phyloP scores from a whole-genome alignment of 352 stramenopile species.

The Phytophthora ramorum region DNA sequence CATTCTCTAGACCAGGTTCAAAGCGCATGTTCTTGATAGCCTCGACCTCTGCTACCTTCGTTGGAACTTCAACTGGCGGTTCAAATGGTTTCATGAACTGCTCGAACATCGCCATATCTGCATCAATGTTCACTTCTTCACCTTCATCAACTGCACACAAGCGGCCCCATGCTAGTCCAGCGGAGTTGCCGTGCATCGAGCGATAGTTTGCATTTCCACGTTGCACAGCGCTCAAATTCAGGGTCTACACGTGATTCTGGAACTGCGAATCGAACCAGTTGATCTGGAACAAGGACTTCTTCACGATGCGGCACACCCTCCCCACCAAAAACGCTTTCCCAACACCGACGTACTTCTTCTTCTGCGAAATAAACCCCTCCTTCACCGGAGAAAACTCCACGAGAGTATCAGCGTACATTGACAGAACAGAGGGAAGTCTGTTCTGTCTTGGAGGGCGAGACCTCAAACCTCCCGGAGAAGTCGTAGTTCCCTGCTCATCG shows the following conservation, averaged over 20 bases:
- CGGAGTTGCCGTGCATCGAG: slow-evolving; percentile 3
- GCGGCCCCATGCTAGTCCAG: not conserved
- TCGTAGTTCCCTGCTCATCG: no score
- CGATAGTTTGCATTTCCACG: slow-evolving; percentile 10
- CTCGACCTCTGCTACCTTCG: not conserved
- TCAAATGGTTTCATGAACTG: not conserved
- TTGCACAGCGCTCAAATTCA: not conserved
- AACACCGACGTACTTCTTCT: slow-evolving; percentile 1
- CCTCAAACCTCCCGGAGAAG: no score
- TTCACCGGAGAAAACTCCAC: slow-evolving; percentile 11
- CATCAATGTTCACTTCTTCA: slow-evolving; percentile 3
- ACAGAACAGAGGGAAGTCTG: not conserved
- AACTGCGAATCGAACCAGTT: slow-evolving; percentile 14
- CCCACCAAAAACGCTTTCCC: slow-evolving; percentile 5
- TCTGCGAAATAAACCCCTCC: not conserved
- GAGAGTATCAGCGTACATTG: slow-evolving; percentile 12
- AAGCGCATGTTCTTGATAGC: slow-evolving; percentile 16
- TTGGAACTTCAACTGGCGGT: not conserved
- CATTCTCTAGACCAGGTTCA: not conserved
- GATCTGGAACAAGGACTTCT: slow-evolving; percentile 9
- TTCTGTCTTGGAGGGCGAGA: no score
- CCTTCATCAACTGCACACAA: slow-evolving; percentile 11
- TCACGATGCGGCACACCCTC: slow-evolving; percentile 3
- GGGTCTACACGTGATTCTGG: slow-evolving; percentile 4
- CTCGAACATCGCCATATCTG: slow-evolving; percentile 3